phyloP scores from a whole-genome alignment of 176 grass and related monocot species.

The Oryza rufipogon region DNA sequence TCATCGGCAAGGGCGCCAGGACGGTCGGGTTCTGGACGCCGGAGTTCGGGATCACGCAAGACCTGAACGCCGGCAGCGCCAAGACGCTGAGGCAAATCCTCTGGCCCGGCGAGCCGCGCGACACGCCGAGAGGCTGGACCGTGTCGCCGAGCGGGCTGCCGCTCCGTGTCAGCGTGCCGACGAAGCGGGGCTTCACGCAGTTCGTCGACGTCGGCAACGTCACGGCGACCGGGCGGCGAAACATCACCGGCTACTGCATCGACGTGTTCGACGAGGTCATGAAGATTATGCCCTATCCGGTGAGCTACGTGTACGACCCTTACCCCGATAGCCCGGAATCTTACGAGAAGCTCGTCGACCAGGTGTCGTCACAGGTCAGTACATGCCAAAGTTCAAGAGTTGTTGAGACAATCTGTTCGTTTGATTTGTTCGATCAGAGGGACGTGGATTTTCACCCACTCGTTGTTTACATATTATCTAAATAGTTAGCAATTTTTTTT shows the following conservation, averaged over 20 bases:
- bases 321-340: neutral
- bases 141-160: conserved; percentile 34
- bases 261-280: conserved; percentile 68
- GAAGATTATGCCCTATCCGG: conserved; percentile 42
- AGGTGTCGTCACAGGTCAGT: conserved; percentile 44
- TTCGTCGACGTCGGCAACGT: conserved; percentile 45
- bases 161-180: conserved; percentile 61
- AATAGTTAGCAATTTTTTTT: too few relatives aligned
- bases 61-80: neutral
- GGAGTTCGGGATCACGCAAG: conserved; percentile 36
- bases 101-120: conserved; percentile 49
- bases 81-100: conserved; percentile 45
- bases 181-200: conserved; percentile 68
- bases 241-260: conserved; percentile 71
- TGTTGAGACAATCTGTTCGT: neutral
- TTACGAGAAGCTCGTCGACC: conserved; percentile 48
- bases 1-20: conserved; percentile 55
- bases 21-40: conserved; percentile 69
- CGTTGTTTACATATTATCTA: too few relatives aligned
- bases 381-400: neutral
- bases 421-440: neutral
- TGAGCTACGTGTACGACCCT: conserved; percentile 40
- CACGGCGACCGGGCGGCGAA: neutral
- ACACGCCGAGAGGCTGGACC: conserved; percentile 65
- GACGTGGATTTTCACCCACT: too few relatives aligned